Conservation (phyloP, 768 basidiomycete genomes). For the Paxillus ammoniavirescens region DNA sequence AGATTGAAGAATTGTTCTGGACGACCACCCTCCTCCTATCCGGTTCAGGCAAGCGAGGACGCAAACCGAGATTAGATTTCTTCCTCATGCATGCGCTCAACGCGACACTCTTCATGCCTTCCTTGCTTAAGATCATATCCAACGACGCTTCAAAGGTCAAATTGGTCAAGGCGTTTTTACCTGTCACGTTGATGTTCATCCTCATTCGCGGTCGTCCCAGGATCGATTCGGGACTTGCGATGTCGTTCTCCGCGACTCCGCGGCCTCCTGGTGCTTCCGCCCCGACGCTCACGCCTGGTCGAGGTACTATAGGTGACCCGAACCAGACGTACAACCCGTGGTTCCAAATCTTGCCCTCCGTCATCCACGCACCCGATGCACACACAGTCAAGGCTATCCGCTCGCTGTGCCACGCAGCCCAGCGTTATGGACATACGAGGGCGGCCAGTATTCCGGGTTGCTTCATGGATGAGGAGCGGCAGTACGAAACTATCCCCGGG, state of each 20-base stretch:
- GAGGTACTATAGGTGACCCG: slow-evolving; percentile 36
- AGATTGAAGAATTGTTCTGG: slow-evolving; percentile 53
- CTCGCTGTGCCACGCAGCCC: slow-evolving; percentile 46
- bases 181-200: slow-evolving; percentile 35
- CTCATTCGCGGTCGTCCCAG: slow-evolving; percentile 52
- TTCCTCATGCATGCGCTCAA: slow-evolving; percentile 62
- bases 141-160: slow-evolving; percentile 39
- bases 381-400: slow-evolving; percentile 52
- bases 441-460: slow-evolving; percentile 43
- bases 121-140: slow-evolving; percentile 33
- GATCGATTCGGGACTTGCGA: slow-evolving; percentile 46
- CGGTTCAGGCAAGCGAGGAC: slow-evolving; percentile 44
- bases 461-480: slow-evolving; percentile 31
- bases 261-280: slow-evolving; percentile 32
- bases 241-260: slow-evolving; percentile 44
- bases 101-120: slow-evolving; percentile 48
- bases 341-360: slow-evolving; percentile 46
- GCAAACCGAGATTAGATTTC: slow-evolving; percentile 51
- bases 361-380: slow-evolving; percentile 49
- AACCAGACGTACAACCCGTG: slow-evolving; percentile 48
- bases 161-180: slow-evolving; percentile 44
- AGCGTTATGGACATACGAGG: slow-evolving; percentile 43
- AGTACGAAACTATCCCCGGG: slow-evolving; percentile 45
- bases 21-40: slow-evolving; percentile 45
- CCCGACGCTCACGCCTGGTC: background rate